Evolutionary conservation across 2,329 filamentous ascomycete genomes (phyloP).

Genomic region (Dactylellina parvicollis): DNA sequence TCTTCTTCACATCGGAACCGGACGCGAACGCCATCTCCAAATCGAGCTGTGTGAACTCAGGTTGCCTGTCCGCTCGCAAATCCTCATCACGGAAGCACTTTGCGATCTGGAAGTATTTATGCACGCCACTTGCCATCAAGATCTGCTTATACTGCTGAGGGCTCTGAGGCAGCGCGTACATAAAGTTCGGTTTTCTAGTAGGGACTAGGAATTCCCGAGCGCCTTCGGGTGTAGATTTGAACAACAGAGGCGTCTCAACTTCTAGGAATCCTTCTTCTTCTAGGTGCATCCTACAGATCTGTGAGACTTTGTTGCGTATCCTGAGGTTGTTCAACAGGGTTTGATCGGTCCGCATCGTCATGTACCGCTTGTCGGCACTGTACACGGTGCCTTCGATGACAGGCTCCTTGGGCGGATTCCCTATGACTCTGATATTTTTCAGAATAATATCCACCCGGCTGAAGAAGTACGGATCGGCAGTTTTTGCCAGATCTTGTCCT

Average conservation of each 20-base stretch:
- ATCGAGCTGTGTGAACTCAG: slow-evolving; percentile 94
- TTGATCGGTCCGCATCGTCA: slow-evolving; percentile 81
- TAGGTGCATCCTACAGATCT: slow-evolving; percentile 68
- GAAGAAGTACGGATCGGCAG: neutral
- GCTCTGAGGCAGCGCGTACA: slow-evolving; percentile 93
- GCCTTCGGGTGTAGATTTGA: slow-evolving; percentile 97
- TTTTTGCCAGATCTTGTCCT: neutral
- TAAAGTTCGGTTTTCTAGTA: slow-evolving; percentile 75
- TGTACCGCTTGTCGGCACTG: slow-evolving; percentile 77
- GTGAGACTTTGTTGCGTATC: slow-evolving; percentile 73
- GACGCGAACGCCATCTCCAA: slow-evolving; percentile 89
- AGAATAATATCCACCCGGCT: slow-evolving; percentile 11
- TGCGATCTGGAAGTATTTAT: slow-evolving; percentile 89
- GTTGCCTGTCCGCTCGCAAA: slow-evolving; percentile 87
- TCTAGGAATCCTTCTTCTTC: slow-evolving; percentile 73
- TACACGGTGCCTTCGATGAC: slow-evolving; percentile 69
- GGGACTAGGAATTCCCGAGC: slow-evolving; percentile 95
- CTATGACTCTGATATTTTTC: neutral
- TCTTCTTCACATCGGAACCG: slow-evolving; percentile 74
- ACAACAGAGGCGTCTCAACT: slow-evolving; percentile 90
- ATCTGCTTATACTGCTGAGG: slow-evolving; percentile 99
- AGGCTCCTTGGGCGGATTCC: slow-evolving; percentile 65
- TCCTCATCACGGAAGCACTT: slow-evolving; percentile 97
- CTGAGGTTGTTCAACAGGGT: slow-evolving; percentile 74
- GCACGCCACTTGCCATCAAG: slow-evolving; percentile 87